phyloP scores from a whole-genome alignment of 2,329 filamentous ascomycete species.

The Aspergillus uvarum region DNA sequence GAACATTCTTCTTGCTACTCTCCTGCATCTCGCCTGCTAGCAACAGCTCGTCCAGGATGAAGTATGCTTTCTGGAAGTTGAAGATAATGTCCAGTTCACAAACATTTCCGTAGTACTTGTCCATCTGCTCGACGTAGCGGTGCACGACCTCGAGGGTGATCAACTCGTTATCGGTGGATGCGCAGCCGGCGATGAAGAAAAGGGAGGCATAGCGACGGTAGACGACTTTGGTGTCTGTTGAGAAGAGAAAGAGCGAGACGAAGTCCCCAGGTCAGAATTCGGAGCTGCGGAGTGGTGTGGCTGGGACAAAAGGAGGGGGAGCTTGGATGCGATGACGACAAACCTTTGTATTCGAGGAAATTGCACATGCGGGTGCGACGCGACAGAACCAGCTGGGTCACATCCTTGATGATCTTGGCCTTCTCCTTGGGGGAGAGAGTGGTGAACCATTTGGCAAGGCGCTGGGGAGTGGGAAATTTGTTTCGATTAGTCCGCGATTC shows the following conservation, averaged over 20 bases:
- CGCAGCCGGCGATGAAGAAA: constrained; percentile 98
- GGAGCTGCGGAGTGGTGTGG: not conserved
- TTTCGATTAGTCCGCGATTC: constrained; percentile 28
- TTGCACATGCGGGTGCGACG: constrained; percentile 99
- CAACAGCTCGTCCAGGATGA: constrained; percentile 94
- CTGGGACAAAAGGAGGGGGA: not conserved
- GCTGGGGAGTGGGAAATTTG: constrained; percentile 56
- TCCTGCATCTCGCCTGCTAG: constrained; percentile 96
- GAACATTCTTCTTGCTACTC: constrained; percentile 98
- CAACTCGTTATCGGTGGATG: constrained; percentile 95
- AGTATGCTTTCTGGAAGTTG: constrained; percentile 99
- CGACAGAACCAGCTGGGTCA: constrained; percentile 93
- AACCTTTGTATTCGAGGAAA: constrained; percentile 98
- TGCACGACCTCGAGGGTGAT: constrained; percentile 98
- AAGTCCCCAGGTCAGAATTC: not conserved
- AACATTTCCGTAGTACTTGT: constrained; percentile 99
- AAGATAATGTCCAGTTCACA: constrained; percentile 99
- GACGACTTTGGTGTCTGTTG: constrained; percentile 90
- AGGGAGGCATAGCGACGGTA: constrained; percentile 98
- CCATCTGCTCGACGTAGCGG: constrained; percentile 99
- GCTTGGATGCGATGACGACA: constrained; percentile 3
- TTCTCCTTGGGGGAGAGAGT: constrained; percentile 97
- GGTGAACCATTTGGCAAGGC: constrained; percentile 98
- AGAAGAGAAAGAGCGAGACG: constrained; percentile 10
- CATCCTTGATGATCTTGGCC: constrained; percentile 99